These are phyloP conservation scores for Platismatia glauca DNA, from an alignment of 495 filamentous ascomycete species.

Conservation along the genomic window DNA sequence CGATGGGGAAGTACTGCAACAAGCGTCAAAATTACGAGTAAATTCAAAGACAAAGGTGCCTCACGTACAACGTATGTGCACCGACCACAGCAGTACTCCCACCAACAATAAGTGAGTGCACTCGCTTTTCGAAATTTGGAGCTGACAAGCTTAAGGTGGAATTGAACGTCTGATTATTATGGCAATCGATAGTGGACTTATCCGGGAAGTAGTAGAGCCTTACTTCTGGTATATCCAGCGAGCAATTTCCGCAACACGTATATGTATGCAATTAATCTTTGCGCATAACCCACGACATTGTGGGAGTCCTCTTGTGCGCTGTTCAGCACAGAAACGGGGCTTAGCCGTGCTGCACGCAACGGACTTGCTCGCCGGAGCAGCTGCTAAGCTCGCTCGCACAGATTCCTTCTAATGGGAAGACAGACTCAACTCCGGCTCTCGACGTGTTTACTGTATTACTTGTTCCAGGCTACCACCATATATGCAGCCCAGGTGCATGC, in stretches of 20 bases:
- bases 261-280: neutral
- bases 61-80: slow-evolving; percentile 12
- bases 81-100: slow-evolving; percentile 11
- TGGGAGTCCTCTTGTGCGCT: neutral
- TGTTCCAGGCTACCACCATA: neutral
- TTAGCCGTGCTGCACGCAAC: neutral
- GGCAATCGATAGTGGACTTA: neutral
- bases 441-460: neutral
- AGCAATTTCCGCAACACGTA: slow-evolving; percentile 4
- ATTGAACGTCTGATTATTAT: neutral
- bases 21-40: neutral
- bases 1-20: slow-evolving; percentile 15
- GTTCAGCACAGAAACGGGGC: neutral
- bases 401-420: neutral
- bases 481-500: too few relatives aligned
- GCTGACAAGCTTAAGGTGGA: neutral
- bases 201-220: slow-evolving; percentile 11
- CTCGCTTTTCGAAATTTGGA: neutral
- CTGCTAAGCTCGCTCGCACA: neutral
- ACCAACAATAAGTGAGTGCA: neutral
- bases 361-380: neutral
- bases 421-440: too few relatives aligned
- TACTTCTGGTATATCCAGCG: neutral
- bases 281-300: neutral
- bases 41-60: too few relatives aligned